phyloP scores from a whole-genome alignment of 192 early-diverging fungal species.

The Pilaira anomala region DNA sequence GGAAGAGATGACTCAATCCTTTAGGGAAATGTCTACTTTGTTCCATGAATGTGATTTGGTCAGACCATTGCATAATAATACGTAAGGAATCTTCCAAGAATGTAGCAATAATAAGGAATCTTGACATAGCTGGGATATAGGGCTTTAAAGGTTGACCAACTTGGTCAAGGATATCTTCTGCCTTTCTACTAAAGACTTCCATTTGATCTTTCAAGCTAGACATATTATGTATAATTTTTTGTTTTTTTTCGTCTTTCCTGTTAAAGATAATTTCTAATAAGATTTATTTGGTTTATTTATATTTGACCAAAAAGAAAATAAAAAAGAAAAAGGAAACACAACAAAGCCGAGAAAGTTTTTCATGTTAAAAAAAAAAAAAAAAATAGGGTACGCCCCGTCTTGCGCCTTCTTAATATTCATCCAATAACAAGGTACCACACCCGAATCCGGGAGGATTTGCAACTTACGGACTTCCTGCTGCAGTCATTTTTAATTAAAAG shows the following conservation, averaged over 20 bases:
- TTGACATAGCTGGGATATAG: constrained; percentile 82
- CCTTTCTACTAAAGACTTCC: constrained; percentile 49
- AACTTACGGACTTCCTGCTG: constrained; percentile 16
- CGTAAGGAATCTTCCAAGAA: constrained; percentile 93
- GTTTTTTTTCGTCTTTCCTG: background rate
- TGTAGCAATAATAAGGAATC: constrained; percentile 93
- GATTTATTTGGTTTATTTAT: background rate
- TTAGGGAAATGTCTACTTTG: constrained; percentile 77
- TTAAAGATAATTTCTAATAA: background rate
- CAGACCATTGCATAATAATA: constrained; percentile 84
- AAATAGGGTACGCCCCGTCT: constrained; percentile 2
- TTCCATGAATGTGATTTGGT: constrained; percentile 85
- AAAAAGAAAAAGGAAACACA: background rate
- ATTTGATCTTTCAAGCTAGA: constrained; percentile 34
- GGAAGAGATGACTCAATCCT: constrained; percentile 83
- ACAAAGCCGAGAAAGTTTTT: background rate
- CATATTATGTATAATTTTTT: constrained; percentile 16
- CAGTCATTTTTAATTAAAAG: too few relatives aligned
- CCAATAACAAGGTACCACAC: constrained; percentile 19
- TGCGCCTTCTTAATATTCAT: constrained; percentile 14
- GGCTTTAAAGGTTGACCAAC: constrained; percentile 84
- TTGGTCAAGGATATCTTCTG: constrained; percentile 77
- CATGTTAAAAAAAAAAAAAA: constrained; percentile 4
- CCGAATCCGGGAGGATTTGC: background rate
- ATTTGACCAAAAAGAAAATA: constrained; percentile 4